A percentile compares a stretch with the other conserved stretches of the same genome.
These are phyloP conservation scores for Fusarium sp. DNA, from an alignment of 2,329 filamentous ascomycete species.

Conservation along the genomic window DNA sequence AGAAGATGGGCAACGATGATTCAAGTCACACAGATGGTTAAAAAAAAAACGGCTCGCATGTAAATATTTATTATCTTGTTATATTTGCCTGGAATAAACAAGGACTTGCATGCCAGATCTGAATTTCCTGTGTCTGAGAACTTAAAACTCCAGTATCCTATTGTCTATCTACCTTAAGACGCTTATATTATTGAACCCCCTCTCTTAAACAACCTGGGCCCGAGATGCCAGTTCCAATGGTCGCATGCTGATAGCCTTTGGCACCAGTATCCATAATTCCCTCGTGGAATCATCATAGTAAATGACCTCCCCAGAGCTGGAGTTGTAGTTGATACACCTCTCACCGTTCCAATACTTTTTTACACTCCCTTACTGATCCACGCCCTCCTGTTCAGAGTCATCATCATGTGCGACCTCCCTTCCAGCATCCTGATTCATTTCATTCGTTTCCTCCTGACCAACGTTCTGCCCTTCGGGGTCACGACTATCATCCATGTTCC, in stretches of 20 bases:
- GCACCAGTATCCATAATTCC: neutral
- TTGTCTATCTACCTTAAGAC: neutral
- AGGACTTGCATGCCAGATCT: neutral
- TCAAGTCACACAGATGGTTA: too few species aligned
- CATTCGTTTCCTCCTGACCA: rapidly evolving
- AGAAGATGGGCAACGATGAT: rapidly evolving
- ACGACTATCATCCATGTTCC: rapidly evolving
- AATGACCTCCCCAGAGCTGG: neutral
- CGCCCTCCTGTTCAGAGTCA: neutral
- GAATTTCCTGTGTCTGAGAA: neutral
- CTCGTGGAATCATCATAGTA: rapidly evolving
- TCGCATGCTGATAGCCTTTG: too few species aligned
- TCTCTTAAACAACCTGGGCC: neutral
- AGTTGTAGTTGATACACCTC: neutral
- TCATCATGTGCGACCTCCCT: neutral
- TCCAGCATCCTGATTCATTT: neutral
- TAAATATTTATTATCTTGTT: rapidly evolving
- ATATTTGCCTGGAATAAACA: neutral
- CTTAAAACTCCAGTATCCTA: neutral
- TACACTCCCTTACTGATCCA: neutral
- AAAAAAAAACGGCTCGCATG: neutral
- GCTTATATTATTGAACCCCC: too few species aligned
- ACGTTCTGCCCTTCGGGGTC: rapidly evolving
- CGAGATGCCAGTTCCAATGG: neutral
- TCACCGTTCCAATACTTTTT: rapidly evolving